phyloP scores from a whole-genome alignment of 139 green algal species.

The Chlorella sp. region DNA sequence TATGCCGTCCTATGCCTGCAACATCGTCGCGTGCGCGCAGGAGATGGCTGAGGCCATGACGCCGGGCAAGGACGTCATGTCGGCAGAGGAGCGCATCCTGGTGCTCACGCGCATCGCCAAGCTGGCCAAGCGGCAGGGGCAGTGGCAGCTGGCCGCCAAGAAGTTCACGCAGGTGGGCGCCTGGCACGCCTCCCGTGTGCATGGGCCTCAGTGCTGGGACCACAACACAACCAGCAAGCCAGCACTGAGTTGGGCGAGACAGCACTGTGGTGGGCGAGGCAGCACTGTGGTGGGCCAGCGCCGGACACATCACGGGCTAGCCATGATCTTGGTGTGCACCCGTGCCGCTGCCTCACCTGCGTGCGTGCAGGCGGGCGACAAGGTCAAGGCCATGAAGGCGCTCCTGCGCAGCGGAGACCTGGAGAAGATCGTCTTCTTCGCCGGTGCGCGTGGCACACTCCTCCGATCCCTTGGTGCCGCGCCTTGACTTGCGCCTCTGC shows the following conservation, averaged over 20 bases:
- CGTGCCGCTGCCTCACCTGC: neutral
- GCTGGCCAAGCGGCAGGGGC: constrained; percentile 63
- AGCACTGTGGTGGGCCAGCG: too few relatives aligned
- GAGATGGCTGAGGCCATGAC: constrained; percentile 75
- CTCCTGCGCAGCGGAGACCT: constrained; percentile 66
- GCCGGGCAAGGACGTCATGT: constrained; percentile 33
- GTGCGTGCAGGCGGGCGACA: constrained; percentile 60
- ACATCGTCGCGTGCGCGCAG: too few relatives aligned
- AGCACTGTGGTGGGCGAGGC: too few relatives aligned
- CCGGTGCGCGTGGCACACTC: constrained; percentile 41
- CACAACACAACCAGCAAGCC: too few relatives aligned
- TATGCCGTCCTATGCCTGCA: neutral
- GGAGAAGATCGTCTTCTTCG: constrained; percentile 84
- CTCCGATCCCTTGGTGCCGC: too few relatives aligned
- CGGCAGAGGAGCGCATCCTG: constrained; percentile 33
- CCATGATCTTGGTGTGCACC: neutral
- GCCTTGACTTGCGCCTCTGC: too few relatives aligned
- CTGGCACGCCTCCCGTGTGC: too few relatives aligned
- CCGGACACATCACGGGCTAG: neutral
- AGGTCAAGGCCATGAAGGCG: constrained; percentile 73
- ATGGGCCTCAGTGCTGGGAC: too few relatives aligned
- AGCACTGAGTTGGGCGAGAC: too few relatives aligned
- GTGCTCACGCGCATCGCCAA: constrained; percentile 58
- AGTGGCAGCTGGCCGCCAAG: constrained; percentile 74
- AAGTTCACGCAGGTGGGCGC: constrained; percentile 85